A percentile compares a stretch with the other conserved stretches of the same genome.
phyloP scores from a whole-genome alignment of 768 basidiomycete species.

The Dioszegia aurantiaca region DNA sequence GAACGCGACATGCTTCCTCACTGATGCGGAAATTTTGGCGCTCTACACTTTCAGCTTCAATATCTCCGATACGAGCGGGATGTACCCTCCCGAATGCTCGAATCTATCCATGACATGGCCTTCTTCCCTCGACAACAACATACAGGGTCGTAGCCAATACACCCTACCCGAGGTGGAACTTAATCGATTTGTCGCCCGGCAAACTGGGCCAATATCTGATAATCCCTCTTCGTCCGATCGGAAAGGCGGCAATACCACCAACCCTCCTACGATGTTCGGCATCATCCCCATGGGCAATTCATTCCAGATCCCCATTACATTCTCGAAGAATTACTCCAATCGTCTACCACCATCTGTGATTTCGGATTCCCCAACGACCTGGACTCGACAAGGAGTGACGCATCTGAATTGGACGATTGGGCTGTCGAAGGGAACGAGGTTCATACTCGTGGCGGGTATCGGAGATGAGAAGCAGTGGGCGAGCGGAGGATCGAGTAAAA shows the following conservation, averaged over 20 bases:
- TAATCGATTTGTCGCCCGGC: neutral
- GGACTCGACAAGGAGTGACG: conserved; percentile 32
- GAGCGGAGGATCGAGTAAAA: conserved; percentile 33
- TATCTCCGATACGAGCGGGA: conserved; percentile 20
- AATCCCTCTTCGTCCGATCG: conserved; percentile 27
- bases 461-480: conserved; percentile 46
- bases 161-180: too few species aligned
- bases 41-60: conserved; percentile 46
- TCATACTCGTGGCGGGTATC: conserved; percentile 45
- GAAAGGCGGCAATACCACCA: conserved; percentile 37
- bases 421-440: conserved; percentile 42
- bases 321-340: conserved; percentile 18
- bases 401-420: conserved; percentile 44
- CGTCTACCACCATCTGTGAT: conserved; percentile 29
- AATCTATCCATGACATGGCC: conserved; percentile 44
- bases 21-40: conserved; percentile 32
- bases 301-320: conserved; percentile 44
- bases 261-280: conserved; percentile 46
- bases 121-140: conserved; percentile 37
- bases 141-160: conserved; percentile 8
- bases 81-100: conserved; percentile 41
- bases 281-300: conserved; percentile 47
- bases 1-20: conserved; percentile 34
- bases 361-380: conserved; percentile 39
- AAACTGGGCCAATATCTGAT: conserved; percentile 14